A percentile compares a stretch with the other conserved stretches of the same genome.
Conservation (phyloP, 1,139 yeast species). For the Zygosaccharomyces pseudobailii region DNA sequence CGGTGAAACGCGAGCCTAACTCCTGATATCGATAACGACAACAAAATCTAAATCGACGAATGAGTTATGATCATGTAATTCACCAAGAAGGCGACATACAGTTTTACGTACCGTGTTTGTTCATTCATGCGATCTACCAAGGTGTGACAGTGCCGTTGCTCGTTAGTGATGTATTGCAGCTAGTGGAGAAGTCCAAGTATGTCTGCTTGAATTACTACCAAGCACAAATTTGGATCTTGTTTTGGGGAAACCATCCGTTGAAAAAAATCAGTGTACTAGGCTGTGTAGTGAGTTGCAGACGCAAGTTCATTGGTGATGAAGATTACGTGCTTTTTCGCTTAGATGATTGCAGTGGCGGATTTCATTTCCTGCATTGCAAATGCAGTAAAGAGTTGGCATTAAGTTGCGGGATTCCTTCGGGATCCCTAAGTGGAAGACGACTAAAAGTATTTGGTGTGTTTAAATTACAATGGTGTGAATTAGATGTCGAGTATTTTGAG, state of each 20-base stretch:
- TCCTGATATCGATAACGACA: background rate
- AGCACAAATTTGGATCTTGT: constrained; percentile 10
- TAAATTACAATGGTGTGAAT: constrained; percentile 12
- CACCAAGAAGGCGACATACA: constrained; percentile 11
- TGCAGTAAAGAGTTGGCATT: constrained; percentile 12
- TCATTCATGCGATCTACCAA: constrained; percentile 9
- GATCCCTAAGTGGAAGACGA: constrained; percentile 14
- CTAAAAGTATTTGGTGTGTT: constrained; percentile 13
- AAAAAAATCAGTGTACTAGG: constrained; percentile 20
- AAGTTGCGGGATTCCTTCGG: constrained; percentile 9
- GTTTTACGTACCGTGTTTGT: constrained; percentile 14
- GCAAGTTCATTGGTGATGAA: constrained; percentile 14
- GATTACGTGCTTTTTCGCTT: constrained; percentile 21
- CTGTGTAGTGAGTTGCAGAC: constrained; percentile 18
- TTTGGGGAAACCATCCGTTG: constrained; percentile 27
- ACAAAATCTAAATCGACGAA: background rate
- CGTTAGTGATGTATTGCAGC: constrained; percentile 7
- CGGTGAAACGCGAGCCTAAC: constrained; percentile 7
- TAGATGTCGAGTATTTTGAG: constrained; percentile 15
- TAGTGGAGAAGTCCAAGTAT: constrained; percentile 6
- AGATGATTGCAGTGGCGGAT: constrained; percentile 23
- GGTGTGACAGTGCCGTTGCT: constrained; percentile 7
- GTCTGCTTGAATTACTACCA: constrained; percentile 9
- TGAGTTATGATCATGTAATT: constrained; percentile 17
- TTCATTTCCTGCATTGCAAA: constrained; percentile 15